Conservation (phyloP, 139 green algal genomes). For the Trebouxia sp. region DNA sequence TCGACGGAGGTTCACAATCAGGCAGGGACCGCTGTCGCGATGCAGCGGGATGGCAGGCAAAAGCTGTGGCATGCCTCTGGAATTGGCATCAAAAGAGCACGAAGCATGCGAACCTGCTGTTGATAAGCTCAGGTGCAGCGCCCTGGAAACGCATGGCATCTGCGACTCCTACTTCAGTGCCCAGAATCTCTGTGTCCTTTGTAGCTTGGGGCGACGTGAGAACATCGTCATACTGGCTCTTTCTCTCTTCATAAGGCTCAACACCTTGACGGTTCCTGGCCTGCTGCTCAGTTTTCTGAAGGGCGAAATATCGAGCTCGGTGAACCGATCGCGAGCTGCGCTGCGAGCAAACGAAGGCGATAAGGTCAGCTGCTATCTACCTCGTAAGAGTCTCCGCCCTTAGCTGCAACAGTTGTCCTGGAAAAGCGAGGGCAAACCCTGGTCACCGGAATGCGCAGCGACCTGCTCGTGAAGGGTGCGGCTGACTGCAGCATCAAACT, state of each 20-base stretch:
- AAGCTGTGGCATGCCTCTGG: too few relatives aligned
- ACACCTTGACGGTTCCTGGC: constrained; percentile 8
- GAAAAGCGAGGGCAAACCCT: background rate
- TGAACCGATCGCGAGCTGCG: too few relatives aligned
- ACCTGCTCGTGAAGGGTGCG: background rate
- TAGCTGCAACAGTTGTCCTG: background rate
- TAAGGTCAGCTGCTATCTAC: background rate
- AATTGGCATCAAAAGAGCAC: too few relatives aligned
- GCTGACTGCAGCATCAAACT: background rate
- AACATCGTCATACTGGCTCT: background rate
- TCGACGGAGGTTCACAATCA: too few relatives aligned
- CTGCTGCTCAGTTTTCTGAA: constrained; percentile 10
- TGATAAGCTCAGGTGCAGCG: constrained; percentile 27
- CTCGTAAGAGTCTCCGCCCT: constrained; percentile 16
- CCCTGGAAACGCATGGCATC: constrained; percentile 31
- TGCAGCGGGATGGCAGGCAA: too few relatives aligned
- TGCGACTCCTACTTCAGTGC: constrained; percentile 26
- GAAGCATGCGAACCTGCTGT: too few relatives aligned
- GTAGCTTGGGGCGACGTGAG: background rate
- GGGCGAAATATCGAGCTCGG: too few relatives aligned
- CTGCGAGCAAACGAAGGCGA: too few relatives aligned
- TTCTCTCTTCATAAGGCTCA: background rate
- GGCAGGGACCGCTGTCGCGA: too few relatives aligned
- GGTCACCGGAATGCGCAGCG: background rate
- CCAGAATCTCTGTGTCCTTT: background rate